These are phyloP conservation scores for Zelonia costaricensis DNA, from an alignment of 208 protist genomes.

Conservation along the genomic window DNA sequence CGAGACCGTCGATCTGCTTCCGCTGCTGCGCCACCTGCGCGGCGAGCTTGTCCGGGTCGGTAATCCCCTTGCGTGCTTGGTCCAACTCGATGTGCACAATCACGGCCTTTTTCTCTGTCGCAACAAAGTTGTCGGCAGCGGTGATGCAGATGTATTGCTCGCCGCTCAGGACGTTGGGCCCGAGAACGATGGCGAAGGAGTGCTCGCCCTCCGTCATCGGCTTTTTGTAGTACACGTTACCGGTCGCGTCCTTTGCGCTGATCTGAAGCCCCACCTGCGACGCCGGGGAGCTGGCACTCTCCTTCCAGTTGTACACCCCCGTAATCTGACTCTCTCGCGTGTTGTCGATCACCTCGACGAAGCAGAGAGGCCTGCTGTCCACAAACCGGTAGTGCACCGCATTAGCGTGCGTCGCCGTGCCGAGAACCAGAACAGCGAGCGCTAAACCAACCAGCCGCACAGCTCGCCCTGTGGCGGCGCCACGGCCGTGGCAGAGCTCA, in stretches of 20 bases:
- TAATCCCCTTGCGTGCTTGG: constrained; percentile 1
- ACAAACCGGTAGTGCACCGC: constrained; percentile 49
- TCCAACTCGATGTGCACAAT: constrained; percentile 24
- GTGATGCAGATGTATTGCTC: constrained; percentile 30
- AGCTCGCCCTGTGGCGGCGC: too few relatives aligned
- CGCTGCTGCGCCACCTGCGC: constrained; percentile 12
- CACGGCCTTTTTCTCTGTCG: constrained; percentile 6
- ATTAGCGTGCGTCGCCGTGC: constrained; percentile 1
- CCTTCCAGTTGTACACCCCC: constrained; percentile 45
- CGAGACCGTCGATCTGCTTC: constrained; percentile 45
- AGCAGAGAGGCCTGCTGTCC: constrained; percentile 52
- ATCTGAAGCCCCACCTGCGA: constrained; percentile 7
- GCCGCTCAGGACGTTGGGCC: neutral
- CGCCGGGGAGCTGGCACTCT: neutral
- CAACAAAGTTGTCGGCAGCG: constrained; percentile 7
- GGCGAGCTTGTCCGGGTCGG: constrained; percentile 9
- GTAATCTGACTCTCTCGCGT: constrained; percentile 31
- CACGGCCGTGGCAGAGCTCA: too few relatives aligned
- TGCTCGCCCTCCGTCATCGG: constrained; percentile 29
- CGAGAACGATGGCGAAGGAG: constrained; percentile 18
- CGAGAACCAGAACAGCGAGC: neutral
- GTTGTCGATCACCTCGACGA: constrained; percentile 52
- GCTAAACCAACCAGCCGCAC: constrained; percentile 4
- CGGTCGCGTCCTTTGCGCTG: constrained; percentile 8
- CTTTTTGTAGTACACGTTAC: constrained; percentile 11